Evolutionary conservation across 352 stramenopile species (phyloP).

Genomic region (Aphanomyces astaci): DNA sequence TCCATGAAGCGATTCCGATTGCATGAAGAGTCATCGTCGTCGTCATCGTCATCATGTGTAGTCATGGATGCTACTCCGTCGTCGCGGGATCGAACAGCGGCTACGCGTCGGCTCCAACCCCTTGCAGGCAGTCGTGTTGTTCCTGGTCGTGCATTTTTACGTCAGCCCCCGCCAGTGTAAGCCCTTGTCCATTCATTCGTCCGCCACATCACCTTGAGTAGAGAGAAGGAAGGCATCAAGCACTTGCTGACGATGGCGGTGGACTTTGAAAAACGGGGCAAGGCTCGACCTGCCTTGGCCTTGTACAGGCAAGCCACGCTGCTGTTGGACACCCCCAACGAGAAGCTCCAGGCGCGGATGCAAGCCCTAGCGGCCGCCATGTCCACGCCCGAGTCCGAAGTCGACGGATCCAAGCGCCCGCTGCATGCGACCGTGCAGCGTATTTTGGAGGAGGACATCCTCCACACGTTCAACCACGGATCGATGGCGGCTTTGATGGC

Average conservation of each 20-base stretch:
- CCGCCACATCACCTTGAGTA: too few relatives aligned
- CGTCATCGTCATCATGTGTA: too few relatives aligned
- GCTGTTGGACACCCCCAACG: neutral
- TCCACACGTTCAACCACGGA: conserved; percentile 15
- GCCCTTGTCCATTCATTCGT: too few relatives aligned
- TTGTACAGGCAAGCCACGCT: neutral
- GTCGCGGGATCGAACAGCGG: too few relatives aligned
- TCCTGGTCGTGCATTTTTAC: neutral
- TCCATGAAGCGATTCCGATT: neutral
- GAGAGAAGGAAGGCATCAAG: neutral
- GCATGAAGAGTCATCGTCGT: neutral
- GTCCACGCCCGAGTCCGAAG: neutral
- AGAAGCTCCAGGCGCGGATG: conserved; percentile 12
- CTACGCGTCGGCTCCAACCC: neutral
- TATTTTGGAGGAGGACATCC: conserved; percentile 8
- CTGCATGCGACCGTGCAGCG: neutral
- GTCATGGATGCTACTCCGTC: too few relatives aligned
- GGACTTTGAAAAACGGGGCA: conserved; percentile 12
- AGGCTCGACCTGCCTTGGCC: neutral
- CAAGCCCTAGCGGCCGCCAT: neutral
- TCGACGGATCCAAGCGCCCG: neutral
- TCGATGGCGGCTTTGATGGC: neutral
- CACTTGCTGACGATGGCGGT: conserved; percentile 2
- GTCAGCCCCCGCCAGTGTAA: neutral
- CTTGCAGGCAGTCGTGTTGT: neutral